Percentiles rank a stretch among this genome's conserved stretches.
Evolutionary conservation across 495 filamentous ascomycete genomes (phyloP).

Genomic region (Penicillium egyptiacum): DNA sequence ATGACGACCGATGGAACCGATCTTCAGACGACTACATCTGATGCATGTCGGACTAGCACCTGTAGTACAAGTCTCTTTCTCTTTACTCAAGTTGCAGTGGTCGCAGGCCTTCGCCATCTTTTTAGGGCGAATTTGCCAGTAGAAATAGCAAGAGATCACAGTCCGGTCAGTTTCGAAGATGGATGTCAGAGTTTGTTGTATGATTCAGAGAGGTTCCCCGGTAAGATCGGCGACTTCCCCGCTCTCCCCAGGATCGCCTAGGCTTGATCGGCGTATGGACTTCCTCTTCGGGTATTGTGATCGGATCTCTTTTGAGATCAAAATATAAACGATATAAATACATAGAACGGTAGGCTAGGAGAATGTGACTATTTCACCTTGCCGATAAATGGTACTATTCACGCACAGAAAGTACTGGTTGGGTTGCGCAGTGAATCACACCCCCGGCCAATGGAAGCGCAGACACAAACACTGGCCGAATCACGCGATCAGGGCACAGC

Average conservation of each 20-base stretch:
- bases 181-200: not conserved
- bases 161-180: not conserved
- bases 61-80: slow-evolving; percentile 24
- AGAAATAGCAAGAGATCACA: not conserved
- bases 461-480: slow-evolving; percentile 11
- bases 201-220: not conserved
- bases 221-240: slow-evolving; percentile 17
- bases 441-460: slow-evolving; percentile 20
- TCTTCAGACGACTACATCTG: slow-evolving; percentile 30
- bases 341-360: too few relatives aligned
- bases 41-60: slow-evolving; percentile 24
- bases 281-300: not conserved
- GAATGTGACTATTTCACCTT: not conserved
- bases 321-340: too few relatives aligned
- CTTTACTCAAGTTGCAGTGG: slow-evolving; percentile 27
- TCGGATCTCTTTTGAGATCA: not conserved
- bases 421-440: slow-evolving; percentile 27
- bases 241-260: slow-evolving; percentile 19
- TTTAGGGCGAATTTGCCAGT: not conserved
- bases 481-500: slow-evolving; percentile 16
- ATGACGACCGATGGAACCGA: slow-evolving; percentile 24
- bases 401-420: slow-evolving; percentile 14
- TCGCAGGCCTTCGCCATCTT: slow-evolving; percentile 32
- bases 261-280: not conserved
- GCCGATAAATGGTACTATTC: not conserved